Evolutionary conservation across 345 rosid species (phyloP).

Genomic region (Rhodamnia rubescens): DNA sequence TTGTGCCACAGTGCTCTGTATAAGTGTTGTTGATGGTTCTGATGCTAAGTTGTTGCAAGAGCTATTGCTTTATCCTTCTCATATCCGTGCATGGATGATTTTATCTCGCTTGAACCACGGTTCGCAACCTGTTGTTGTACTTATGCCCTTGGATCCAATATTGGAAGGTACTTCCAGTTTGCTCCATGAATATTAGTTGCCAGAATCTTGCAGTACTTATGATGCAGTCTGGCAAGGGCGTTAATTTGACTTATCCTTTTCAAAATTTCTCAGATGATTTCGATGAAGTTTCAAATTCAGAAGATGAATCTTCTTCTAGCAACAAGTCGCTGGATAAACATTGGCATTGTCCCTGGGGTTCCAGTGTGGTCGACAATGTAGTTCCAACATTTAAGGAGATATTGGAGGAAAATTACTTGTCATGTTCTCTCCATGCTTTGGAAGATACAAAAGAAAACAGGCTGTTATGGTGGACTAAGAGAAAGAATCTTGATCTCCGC

Average conservation of each 20-base stretch:
- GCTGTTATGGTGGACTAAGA: constrained; percentile 64
- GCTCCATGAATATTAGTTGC: not conserved
- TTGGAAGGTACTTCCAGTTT: constrained; percentile 42
- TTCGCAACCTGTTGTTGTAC: constrained; percentile 57
- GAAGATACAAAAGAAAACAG: constrained; percentile 54
- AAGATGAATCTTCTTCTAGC: constrained; percentile 13
- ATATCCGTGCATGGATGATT: constrained; percentile 58
- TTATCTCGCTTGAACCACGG: constrained; percentile 53
- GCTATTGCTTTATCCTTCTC: constrained; percentile 36
- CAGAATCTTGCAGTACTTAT: not conserved
- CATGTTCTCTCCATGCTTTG: constrained; percentile 29
- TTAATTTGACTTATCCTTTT: not conserved
- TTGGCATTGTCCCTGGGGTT: constrained; percentile 93
- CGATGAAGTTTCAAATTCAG: constrained; percentile 17
- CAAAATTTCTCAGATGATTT: constrained; percentile 27
- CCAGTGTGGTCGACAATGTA: constrained; percentile 50
- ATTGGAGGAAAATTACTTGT: constrained; percentile 58
- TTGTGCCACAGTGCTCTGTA: constrained; percentile 47
- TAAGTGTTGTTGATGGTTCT: constrained; percentile 57
- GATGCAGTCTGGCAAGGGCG: not conserved
- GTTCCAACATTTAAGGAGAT: constrained; percentile 72
- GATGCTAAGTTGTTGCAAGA: constrained; percentile 49
- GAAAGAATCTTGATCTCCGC: constrained; percentile 67
- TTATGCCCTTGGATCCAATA: constrained; percentile 53
- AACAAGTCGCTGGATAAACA: constrained; percentile 19